These are phyloP conservation scores for Picea sitchensis DNA, from an alignment of 75 land plant species.

Conservation along the genomic window DNA sequence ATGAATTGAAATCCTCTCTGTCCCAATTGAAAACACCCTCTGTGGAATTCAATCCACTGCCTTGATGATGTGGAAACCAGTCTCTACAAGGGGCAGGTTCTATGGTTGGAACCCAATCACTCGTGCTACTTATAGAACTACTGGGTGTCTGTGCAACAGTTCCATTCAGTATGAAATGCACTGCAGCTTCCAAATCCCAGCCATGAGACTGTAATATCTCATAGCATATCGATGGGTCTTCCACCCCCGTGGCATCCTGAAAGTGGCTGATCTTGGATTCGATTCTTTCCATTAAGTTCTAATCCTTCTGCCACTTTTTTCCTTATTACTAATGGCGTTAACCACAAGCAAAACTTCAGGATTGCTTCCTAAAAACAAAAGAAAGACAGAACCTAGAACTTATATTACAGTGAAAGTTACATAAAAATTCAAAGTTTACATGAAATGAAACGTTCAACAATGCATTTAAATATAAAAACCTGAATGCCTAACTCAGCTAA, in stretches of 20 bases:
- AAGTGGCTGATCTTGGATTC: slow-evolving; percentile 17
- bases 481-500: no score
- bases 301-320: neutral
- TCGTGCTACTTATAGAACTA: neutral
- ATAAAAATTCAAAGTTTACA: no score
- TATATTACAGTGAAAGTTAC: no score
- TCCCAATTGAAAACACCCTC: neutral
- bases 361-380: neutral
- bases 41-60: neutral
- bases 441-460: no score
- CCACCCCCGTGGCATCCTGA: slow-evolving; percentile 26
- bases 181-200: slow-evolving; percentile 33
- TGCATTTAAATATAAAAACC: no score
- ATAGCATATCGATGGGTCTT: slow-evolving; percentile 16
- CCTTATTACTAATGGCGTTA: no score
- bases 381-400: neutral
- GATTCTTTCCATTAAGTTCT: neutral
- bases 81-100: neutral
- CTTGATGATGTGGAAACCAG: neutral
- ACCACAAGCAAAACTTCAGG: neutral
- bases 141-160: slow-evolving; percentile 1
- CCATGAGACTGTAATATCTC: slow-evolving; percentile 17
- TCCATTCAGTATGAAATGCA: slow-evolving; percentile 19
- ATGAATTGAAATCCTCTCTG: neutral
- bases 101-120: neutral